Percentiles rank a stretch among this genome's conserved stretches.
phyloP scores from a whole-genome alignment of 2,329 filamentous ascomycete species.

The Alternaria panax region DNA sequence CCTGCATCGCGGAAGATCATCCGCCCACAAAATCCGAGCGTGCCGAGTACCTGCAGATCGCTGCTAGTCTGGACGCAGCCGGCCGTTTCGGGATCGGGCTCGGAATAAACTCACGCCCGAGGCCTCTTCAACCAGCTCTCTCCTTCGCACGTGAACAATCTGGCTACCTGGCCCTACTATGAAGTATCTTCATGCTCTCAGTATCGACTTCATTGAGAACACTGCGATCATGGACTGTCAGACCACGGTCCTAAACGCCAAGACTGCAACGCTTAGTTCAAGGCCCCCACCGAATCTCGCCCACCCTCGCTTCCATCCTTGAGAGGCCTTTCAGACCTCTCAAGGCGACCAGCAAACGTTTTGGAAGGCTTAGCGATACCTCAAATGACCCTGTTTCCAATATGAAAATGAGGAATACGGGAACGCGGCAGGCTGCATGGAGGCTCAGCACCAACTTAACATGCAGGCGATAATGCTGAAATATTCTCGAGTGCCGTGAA shows the following conservation, averaged over 20 bases:
- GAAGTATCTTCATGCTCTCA: not conserved
- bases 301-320: slow-evolving; percentile 2
- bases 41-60: not conserved
- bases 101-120: not conserved
- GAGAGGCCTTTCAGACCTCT: not conserved
- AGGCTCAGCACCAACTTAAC: slow-evolving; percentile 2
- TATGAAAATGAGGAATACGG: not conserved
- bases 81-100: not conserved
- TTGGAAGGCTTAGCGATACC: not conserved
- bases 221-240: not conserved
- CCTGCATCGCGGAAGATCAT: not conserved
- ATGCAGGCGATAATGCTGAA: not conserved
- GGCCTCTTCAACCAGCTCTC: not conserved
- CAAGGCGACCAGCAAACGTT: slow-evolving; percentile 4
- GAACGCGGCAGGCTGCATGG: not conserved
- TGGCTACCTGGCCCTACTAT: not conserved
- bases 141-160: not conserved
- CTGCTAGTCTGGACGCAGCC: not conserved
- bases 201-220: not conserved
- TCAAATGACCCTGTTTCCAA: not conserved
- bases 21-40: too few relatives aligned
- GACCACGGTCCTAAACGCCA: not conserved
- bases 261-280: not conserved
- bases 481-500: not conserved
- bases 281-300: not conserved